These are phyloP conservation scores for Xylaria digitata DNA, from an alignment of 2,329 filamentous ascomycete species.

Conservation along the genomic window DNA sequence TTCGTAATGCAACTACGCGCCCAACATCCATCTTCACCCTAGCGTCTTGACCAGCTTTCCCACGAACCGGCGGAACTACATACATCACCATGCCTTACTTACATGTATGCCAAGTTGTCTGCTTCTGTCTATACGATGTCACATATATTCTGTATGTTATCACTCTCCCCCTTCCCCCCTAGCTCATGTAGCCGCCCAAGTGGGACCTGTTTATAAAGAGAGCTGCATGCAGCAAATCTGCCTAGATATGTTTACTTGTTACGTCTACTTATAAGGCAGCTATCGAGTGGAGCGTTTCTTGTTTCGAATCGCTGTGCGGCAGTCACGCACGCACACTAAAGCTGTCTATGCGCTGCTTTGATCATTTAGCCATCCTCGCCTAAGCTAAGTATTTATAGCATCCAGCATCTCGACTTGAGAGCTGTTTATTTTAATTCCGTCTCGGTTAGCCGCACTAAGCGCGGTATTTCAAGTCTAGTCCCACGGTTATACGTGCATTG, in stretches of 20 bases:
- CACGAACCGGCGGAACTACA: conserved; percentile 20
- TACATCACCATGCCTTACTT: conserved; percentile 32
- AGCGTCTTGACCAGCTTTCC: conserved; percentile 20
- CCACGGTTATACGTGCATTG: conserved; percentile 22
- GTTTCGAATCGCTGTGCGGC: conserved; percentile 18
- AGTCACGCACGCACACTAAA: neutral
- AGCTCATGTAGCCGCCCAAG: conserved; percentile 35
- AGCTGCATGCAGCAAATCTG: conserved; percentile 25
- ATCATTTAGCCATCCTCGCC: conserved; percentile 29
- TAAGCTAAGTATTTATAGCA: conserved; percentile 23
- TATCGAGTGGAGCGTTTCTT: conserved; percentile 16
- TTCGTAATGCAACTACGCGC: conserved; percentile 38
- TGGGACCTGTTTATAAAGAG: conserved; percentile 30
- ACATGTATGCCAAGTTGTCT: conserved; percentile 32
- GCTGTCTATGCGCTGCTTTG: conserved; percentile 17
- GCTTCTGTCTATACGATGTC: conserved; percentile 29
- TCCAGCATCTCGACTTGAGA: neutral
- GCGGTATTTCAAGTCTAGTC: conserved; percentile 15
- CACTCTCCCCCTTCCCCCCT: conserved; percentile 20
- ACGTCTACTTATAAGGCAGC: conserved; percentile 7
- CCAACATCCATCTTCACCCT: conserved; percentile 24
- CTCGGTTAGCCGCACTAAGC: conserved; percentile 32
- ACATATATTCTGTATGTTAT: conserved; percentile 35
- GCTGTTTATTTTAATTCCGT: conserved; percentile 15
- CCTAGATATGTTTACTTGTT: neutral